Conservation (phyloP, 1,284 basidiomycete genomes). For the Marasmius oreades region DNA sequence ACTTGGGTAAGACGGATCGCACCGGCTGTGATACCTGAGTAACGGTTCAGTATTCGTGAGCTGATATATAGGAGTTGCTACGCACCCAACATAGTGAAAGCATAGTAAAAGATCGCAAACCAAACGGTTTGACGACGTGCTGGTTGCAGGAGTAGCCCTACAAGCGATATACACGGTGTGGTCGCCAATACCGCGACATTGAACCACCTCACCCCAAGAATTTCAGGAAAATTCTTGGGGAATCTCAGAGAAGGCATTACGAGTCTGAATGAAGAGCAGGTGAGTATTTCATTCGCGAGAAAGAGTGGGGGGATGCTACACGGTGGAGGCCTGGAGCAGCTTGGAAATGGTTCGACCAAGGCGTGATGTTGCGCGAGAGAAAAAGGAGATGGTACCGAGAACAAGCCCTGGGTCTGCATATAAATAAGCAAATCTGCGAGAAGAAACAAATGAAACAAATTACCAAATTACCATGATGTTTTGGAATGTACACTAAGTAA, state of each 20-base stretch:
- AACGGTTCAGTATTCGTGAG: constrained; percentile 17
- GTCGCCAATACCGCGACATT: constrained; percentile 64
- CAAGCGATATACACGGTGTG: constrained; percentile 65
- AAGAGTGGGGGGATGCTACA: neutral
- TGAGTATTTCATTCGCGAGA: neutral
- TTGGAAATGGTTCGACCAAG: too few relatives aligned
- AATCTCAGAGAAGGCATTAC: constrained; percentile 15
- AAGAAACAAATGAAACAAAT: too few relatives aligned
- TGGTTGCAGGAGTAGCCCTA: constrained; percentile 55
- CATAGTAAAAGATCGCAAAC: constrained; percentile 67
- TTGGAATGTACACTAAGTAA: too few relatives aligned
- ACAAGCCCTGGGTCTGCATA: too few relatives aligned
- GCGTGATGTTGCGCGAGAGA: too few relatives aligned
- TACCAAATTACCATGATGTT: too few relatives aligned
- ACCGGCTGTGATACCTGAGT: constrained; percentile 60
- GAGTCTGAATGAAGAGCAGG: neutral
- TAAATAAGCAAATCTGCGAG: too few relatives aligned
- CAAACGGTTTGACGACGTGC: constrained; percentile 49
- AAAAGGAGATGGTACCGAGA: too few relatives aligned
- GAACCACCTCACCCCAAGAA: constrained; percentile 59
- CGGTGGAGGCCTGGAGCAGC: too few relatives aligned
- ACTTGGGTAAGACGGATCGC: constrained; percentile 16
- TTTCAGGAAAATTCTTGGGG: constrained; percentile 37
- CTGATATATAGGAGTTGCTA: constrained; percentile 11
- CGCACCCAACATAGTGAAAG: constrained; percentile 70